Conservation (phyloP, 2,329 filamentous ascomycete species). For the Botrytis fabae region DNA sequence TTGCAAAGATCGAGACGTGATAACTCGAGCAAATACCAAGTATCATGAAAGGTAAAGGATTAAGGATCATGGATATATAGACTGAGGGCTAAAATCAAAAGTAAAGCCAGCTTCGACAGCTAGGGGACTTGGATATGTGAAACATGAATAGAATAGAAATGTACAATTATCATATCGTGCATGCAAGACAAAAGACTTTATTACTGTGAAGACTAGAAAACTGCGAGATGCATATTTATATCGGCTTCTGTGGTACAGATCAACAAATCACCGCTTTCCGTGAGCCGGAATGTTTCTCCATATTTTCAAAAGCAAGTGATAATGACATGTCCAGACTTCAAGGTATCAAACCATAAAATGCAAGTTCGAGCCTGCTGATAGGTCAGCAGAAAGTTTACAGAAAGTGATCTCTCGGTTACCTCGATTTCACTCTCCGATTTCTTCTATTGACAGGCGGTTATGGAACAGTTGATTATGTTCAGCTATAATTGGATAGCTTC, state of each 20-base stretch:
- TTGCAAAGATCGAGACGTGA: neutral
- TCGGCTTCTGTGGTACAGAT: neutral
- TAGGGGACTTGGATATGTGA: neutral
- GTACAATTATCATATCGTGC: neutral
- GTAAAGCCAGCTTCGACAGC: neutral
- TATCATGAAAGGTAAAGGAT: rapidly evolving
- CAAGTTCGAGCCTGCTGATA: too few species aligned
- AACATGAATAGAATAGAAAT: neutral
- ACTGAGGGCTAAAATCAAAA: neutral
- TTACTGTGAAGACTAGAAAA: neutral
- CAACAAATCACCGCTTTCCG: neutral
- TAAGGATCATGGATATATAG: rapidly evolving
- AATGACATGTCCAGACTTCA: too few species aligned
- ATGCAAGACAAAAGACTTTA: rapidly evolving
- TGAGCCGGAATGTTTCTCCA: rapidly evolving
- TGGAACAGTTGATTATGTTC: neutral
- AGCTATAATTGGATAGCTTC: rapidly evolving
- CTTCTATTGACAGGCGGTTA: neutral
- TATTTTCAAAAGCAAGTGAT: neutral
- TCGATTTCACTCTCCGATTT: rapidly evolving
- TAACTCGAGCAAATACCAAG: rapidly evolving
- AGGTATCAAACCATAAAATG: too few species aligned
- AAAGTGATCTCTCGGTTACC: neutral
- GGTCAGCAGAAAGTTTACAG: too few species aligned
- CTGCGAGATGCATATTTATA: neutral